Evolutionary conservation across 2,329 filamentous ascomycete genomes (phyloP).

Genomic region (Hirsutella thompsonii): DNA sequence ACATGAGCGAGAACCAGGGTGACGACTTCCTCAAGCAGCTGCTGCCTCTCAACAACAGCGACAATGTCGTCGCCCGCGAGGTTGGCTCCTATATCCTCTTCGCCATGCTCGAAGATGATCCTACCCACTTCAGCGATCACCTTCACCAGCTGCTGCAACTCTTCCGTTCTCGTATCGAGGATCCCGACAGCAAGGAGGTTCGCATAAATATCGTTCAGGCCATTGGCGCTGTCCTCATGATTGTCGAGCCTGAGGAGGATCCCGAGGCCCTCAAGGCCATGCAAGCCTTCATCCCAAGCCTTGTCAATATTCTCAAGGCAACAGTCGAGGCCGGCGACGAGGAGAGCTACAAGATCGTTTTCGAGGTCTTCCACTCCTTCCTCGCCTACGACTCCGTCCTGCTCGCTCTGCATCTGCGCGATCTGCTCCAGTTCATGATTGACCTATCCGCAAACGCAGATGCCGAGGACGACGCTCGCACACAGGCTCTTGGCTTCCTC

Average conservation of each 20-base stretch:
- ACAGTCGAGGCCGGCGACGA: constrained; percentile 71
- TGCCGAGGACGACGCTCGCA: constrained; percentile 72
- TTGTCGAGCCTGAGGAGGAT: constrained; percentile 81
- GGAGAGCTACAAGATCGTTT: constrained; percentile 77
- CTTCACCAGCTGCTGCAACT: constrained; percentile 67
- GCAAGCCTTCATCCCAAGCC: constrained; percentile 68
- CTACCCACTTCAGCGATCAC: constrained; percentile 72
- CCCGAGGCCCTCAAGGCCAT: constrained; percentile 59
- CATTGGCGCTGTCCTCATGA: constrained; percentile 74
- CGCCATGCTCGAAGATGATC: constrained; percentile 79
- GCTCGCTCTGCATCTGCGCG: constrained; percentile 73
- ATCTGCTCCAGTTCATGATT: constrained; percentile 89
- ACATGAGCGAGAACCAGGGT: constrained; percentile 61
- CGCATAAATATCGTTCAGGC: constrained; percentile 90
- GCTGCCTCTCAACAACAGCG: constrained; percentile 64
- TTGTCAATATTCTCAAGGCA: constrained; percentile 82
- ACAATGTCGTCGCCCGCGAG: constrained; percentile 67
- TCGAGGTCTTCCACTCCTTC: constrained; percentile 94
- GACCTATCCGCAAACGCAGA: constrained; percentile 66
- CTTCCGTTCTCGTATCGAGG: constrained; percentile 77
- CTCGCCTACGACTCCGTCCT: constrained; percentile 80
- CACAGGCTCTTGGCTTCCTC: constrained; percentile 85
- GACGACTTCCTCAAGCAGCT: constrained; percentile 74
- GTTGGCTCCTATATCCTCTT: constrained; percentile 89
- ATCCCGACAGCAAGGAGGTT: constrained; percentile 83